Evolutionary conservation across 352 stramenopile species (phyloP).

Genomic region (Blastocystis sp.): DNA sequence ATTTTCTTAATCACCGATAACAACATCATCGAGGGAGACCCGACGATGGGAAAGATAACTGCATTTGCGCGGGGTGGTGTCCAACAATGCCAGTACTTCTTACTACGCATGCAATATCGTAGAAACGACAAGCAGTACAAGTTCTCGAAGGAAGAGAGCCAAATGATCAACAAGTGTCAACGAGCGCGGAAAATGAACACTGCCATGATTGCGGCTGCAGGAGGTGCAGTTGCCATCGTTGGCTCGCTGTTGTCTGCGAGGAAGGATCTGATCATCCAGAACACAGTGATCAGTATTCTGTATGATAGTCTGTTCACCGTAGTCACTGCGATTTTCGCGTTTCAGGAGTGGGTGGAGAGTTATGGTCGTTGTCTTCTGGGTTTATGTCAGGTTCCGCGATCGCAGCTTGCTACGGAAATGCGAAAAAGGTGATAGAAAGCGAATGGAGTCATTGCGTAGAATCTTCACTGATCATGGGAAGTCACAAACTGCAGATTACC

Average conservation of each 20-base stretch:
- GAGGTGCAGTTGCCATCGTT: not conserved
- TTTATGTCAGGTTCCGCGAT: not conserved
- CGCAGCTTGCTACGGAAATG: not conserved
- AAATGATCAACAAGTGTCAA: not conserved
- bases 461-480: not conserved
- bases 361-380: slow-evolving; percentile 13
- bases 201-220: not conserved
- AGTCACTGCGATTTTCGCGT: not conserved
- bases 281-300: not conserved
- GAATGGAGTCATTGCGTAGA: not conserved
- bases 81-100: not conserved
- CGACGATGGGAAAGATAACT: not conserved
- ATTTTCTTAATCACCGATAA: not conserved
- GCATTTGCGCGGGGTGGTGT: not conserved
- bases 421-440: not conserved
- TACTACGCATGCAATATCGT: not conserved
- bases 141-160: not conserved
- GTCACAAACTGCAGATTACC: not conserved
- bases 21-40: not conserved
- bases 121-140: not conserved
- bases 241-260: not conserved
- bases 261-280: slow-evolving; percentile 6
- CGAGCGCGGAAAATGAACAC: not conserved
- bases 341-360: not conserved
- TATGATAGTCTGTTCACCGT: not conserved